phyloP scores from a whole-genome alignment of 345 rosid species.

The Syzygium aromaticum region DNA sequence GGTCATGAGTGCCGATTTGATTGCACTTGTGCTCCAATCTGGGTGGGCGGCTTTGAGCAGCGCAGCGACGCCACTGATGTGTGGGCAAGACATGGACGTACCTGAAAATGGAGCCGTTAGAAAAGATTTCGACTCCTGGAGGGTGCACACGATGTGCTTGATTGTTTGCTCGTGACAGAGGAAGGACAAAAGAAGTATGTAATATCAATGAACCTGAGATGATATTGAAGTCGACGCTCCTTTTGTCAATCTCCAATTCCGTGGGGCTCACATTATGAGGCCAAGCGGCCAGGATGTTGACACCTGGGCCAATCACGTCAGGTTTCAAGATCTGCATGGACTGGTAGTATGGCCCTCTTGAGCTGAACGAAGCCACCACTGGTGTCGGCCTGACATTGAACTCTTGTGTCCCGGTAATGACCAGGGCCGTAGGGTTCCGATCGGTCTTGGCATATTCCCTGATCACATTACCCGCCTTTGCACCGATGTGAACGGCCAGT shows the following conservation, averaged over 20 bases:
- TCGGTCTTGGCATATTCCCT: slow-evolving; percentile 31
- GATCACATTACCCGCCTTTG: slow-evolving; percentile 43
- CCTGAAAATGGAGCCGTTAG: slow-evolving; percentile 37
- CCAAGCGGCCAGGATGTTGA: slow-evolving; percentile 72
- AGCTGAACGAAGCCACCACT: slow-evolving; percentile 80
- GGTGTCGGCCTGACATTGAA: slow-evolving; percentile 60
- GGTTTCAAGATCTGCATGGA: slow-evolving; percentile 76
- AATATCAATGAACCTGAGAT: slow-evolving; percentile 47
- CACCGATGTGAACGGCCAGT: slow-evolving; percentile 62
- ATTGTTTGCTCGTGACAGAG: background rate
- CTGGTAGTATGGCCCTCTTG: slow-evolving; percentile 68
- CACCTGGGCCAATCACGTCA: slow-evolving; percentile 83
- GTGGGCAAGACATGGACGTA: slow-evolving; percentile 99
- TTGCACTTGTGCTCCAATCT: slow-evolving; percentile 78
- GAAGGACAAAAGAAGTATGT: background rate
- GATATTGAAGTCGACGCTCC: slow-evolving; percentile 58
- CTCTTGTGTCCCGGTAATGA: slow-evolving; percentile 50
- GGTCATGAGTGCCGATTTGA: slow-evolving; percentile 82
- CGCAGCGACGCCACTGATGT: slow-evolving; percentile 83
- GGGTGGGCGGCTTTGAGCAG: slow-evolving; percentile 77
- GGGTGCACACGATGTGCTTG: background rate
- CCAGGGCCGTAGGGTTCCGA: slow-evolving; percentile 39
- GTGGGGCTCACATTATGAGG: slow-evolving; percentile 63
- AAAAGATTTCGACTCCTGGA: background rate
- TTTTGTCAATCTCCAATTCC: slow-evolving; percentile 45